A percentile compares a stretch with the other conserved stretches of the same genome.
Conservation (phyloP, 129 eudicot genomes). For the Centrapalus pauciflorus region DNA sequence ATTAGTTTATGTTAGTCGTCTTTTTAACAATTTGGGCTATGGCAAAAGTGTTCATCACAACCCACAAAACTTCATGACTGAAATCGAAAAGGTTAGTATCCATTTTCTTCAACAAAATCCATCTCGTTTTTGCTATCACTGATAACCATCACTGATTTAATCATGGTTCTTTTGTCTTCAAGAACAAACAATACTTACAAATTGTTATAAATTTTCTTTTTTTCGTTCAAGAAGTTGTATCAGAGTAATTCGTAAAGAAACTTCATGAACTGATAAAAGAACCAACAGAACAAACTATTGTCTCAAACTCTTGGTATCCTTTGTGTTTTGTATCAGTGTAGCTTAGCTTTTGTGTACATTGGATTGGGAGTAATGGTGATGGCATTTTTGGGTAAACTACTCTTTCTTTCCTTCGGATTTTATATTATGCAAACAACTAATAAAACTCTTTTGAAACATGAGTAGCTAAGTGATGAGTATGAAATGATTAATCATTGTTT, state of each 20-base stretch:
- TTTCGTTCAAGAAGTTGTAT: no score
- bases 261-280: no score
- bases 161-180: no score
- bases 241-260: no score
- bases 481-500: neutral
- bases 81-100: slow-evolving; percentile 62
- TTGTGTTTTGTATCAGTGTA: slow-evolving; percentile 56
- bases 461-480: no score
- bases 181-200: no score
- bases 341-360: slow-evolving; percentile 80
- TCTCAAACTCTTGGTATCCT: slow-evolving; percentile 15
- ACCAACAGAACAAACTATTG: no score
- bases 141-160: no score
- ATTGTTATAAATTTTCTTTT: no score
- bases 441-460: neutral
- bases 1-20: slow-evolving; percentile 58
- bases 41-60: slow-evolving; percentile 42
- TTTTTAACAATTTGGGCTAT: slow-evolving; percentile 83
- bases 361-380: slow-evolving; percentile 76
- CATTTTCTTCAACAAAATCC: neutral
- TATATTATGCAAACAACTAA: neutral
- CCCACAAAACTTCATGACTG: slow-evolving; percentile 57
- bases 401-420: neutral
- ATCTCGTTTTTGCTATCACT: neutral
- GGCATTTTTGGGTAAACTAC: slow-evolving; percentile 83